Percentiles rank a stretch among this genome's conserved stretches.
Conservation (phyloP, 2,329 filamentous ascomycete genomes). For the Fusarium metavorans region DNA sequence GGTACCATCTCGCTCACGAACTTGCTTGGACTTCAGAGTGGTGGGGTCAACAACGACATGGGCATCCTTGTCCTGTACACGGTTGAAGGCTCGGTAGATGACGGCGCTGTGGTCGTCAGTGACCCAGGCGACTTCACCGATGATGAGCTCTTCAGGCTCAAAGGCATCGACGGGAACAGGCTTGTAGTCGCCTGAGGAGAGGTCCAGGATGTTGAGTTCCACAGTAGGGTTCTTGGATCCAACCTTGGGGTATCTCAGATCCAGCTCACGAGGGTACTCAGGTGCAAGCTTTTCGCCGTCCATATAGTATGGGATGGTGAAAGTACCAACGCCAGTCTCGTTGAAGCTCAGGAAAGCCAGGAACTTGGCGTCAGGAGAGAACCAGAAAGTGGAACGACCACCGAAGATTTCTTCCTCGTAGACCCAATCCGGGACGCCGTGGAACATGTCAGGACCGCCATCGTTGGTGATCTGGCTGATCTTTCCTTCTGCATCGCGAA, state of each 20-base stretch:
- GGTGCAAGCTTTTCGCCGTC: conserved; percentile 67
- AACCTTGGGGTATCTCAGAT: conserved; percentile 77
- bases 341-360: conserved; percentile 92
- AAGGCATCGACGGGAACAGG: conserved; percentile 68
- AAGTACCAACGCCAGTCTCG: conserved; percentile 76
- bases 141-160: conserved; percentile 69
- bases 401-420: conserved; percentile 77
- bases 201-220: conserved; percentile 67
- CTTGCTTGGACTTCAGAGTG: conserved; percentile 57
- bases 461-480: conserved; percentile 69
- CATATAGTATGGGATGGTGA: conserved; percentile 76
- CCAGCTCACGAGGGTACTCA: conserved; percentile 70
- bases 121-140: conserved; percentile 77
- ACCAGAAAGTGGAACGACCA: conserved; percentile 87
- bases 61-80: conserved; percentile 74
- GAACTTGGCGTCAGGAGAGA: conserved; percentile 88
- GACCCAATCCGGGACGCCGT: conserved; percentile 81
- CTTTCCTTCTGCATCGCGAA: conserved; percentile 59
- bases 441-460: conserved; percentile 72
- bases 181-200: conserved; percentile 59
- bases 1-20: conserved; percentile 68
- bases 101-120: conserved; percentile 71
- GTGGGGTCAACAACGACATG: conserved; percentile 69
- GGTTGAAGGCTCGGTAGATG: conserved; percentile 75
- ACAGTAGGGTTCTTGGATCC: conserved; percentile 76